Evolutionary conservation across 768 basidiomycete species (phyloP), one percentile per base, ranked within the genome.

Genomic region (Termitomyces sp.): DNA sequence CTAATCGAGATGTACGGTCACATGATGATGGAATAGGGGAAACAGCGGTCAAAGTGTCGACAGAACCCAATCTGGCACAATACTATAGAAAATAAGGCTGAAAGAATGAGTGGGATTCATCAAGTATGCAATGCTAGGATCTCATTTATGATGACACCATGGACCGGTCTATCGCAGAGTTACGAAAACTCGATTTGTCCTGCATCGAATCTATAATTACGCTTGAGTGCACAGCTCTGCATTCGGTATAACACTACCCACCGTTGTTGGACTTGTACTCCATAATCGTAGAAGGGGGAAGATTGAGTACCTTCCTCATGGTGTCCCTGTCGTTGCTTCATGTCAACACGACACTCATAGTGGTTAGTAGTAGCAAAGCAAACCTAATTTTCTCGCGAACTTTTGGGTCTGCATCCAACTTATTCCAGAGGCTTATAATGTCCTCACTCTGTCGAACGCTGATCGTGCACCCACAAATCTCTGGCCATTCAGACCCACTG

Each of bases 261-360:
- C 91, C 91, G 57, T 89, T 93, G 70, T 96, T 96, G 10, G 92
- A 89, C 68, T 96, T 95, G 70, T 97, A 98, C 68, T 98, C 94
- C 85, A 96, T 90, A 57, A 86, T 80, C 1, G 93, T 95, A 18
- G 81, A 75, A 1, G 83, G 64, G 12, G 94, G 87, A 15, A 98
- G 77, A 66, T 84, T 82, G 44, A 98, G 79, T 13, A 92, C 84
- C 62, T 73, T 71, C 44, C 88, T 80, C 60, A 98, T 83, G 2
- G 86, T 88, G 63, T 94, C 92, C 68, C 94, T 95, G 59, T 38
- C 27, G 22, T 36, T 15, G 16, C 38, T 35, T 39, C 20, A 31
- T 31, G 49, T 53, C 47, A 51, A 52, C 20, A 31, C 15, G 18
- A 25, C 45, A 49, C 35, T 25, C 13, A 50, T 31, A 52, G 33